Base-by-base conservation (phyloP, 352 stramenopile species). In the Globisporangium takayamanum region DNA sequence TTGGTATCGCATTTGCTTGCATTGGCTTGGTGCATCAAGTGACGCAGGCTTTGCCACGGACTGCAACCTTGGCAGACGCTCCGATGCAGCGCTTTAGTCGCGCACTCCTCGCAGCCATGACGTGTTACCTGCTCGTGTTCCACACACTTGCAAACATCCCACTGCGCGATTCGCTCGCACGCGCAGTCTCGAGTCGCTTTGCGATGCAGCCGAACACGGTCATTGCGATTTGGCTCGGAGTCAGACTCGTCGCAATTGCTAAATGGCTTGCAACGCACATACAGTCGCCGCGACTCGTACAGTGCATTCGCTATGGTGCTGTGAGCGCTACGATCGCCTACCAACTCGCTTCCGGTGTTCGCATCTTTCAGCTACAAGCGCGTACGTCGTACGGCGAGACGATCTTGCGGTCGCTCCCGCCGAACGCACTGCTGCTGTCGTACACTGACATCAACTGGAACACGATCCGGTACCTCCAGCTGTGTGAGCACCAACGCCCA, bases 71-170 rank as follows among this genome's bases (percentile, higher is more conserved):
- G 6, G 7, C 28, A 18, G 28, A 44, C 22, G 46, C 37, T 48
- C 5, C 18, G 8, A 49, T 59, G 39, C 59, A 36, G 10, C 45
- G 3, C 3, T 64, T 48, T 18, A 64, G 57, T 14, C 53, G 42
- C 45, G 54, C 76, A 1, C 72, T 97, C 1, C 5, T 89, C 7
- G 68, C 72, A 33, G 64, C 72, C 0, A 67, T 95, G 3, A 16
- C 68, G 1, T 81, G 91, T 45, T 98, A 98, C 63, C 47, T 97
- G 20, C 15, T 86, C 4, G 72, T 97, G 0, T 98, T 98, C 66
- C 90, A 98, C 67, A 76, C 75, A 3, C 73, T 98, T 8, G 81
- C 88, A 8, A 98, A 98, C 62, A 68, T 98, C 28, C 93, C 93
- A 6, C 72, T 98, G 3, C 65, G 70, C 36, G 64, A 95, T 42